phyloP scores from a whole-genome alignment of 352 stramenopile genomes.

The Peronospora belbahrii region DNA sequence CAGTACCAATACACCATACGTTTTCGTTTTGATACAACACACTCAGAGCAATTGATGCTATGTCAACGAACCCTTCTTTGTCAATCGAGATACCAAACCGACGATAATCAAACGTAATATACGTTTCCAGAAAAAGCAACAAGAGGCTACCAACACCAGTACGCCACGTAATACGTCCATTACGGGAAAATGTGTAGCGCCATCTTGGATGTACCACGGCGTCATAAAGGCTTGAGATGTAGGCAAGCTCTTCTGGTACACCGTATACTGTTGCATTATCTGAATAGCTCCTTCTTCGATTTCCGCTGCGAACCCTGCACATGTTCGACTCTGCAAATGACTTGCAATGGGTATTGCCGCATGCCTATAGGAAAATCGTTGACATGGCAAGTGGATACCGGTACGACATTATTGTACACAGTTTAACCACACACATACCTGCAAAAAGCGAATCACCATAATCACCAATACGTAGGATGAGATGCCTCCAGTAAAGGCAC shows the following conservation, averaged over 20 bases:
- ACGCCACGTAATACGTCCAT: constrained; percentile 52
- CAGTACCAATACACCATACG: background rate
- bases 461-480: constrained; percentile 95
- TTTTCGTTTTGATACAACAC: background rate
- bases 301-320: constrained; percentile 13
- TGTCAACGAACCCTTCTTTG: constrained; percentile 44
- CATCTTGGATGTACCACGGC: constrained; percentile 26
- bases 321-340: constrained; percentile 26
- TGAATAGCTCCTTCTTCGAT: constrained; percentile 27
- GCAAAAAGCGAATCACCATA: constrained; percentile 91
- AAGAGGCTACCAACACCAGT: constrained; percentile 65
- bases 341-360: constrained; percentile 54
- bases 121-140: constrained; percentile 77
- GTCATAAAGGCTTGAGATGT: constrained; percentile 3
- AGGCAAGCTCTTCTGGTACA: constrained; percentile 21
- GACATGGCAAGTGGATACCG: background rate
- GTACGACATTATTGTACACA: background rate
- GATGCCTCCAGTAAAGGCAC: constrained; percentile 91
- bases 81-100: constrained; percentile 69
- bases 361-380: constrained; percentile 32
- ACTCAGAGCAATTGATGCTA: background rate
- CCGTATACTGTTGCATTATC: constrained; percentile 15
- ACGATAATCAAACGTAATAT: constrained; percentile 80
- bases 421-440: constrained; percentile 30
- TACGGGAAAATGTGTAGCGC: constrained; percentile 63